A percentile compares a stretch with the other conserved stretches of the same genome.
phyloP scores from a whole-genome alignment of 129 eudicot species.

The Escallonia herrerae region DNA sequence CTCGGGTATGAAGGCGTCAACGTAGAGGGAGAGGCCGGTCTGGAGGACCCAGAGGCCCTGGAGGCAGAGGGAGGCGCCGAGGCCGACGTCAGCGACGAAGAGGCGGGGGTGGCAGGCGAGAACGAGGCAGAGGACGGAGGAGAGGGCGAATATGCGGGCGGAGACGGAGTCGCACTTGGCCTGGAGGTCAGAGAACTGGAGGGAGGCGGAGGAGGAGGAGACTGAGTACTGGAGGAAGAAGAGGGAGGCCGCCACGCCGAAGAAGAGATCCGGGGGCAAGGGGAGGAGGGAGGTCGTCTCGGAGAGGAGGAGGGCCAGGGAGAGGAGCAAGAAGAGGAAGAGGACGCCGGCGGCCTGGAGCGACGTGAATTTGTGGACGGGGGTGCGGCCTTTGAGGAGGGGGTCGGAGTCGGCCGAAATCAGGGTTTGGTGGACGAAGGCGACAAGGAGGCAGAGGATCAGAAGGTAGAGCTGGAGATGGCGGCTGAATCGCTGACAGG shows the following conservation, averaged over 20 bases:
- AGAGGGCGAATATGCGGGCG: conserved; percentile 48
- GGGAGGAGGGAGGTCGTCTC: conserved; percentile 55
- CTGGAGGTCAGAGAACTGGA: conserved; percentile 67
- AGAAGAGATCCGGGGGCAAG: conserved; percentile 64
- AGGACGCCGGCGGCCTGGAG: conserved; percentile 67
- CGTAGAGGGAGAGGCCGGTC: conserved; percentile 67
- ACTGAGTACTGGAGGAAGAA: conserved; percentile 59
- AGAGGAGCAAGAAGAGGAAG: conserved; percentile 53
- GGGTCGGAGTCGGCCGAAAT: conserved; percentile 61
- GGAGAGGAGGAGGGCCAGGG: conserved; percentile 51
- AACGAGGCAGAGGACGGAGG: conserved; percentile 42
- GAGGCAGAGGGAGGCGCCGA: conserved; percentile 54
- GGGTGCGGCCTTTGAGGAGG: conserved; percentile 67
- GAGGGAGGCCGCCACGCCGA: conserved; percentile 55
- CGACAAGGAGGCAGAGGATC: conserved; percentile 49
- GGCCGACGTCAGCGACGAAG: conserved; percentile 56
- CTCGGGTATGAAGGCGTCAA: conserved; percentile 81
- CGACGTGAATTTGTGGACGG: conserved; percentile 71
- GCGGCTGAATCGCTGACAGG: conserved; percentile 17
- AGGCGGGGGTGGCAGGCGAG: conserved; percentile 65
- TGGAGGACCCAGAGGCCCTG: conserved; percentile 86
- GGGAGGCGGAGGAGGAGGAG: conserved; percentile 46
- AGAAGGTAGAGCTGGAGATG: conserved; percentile 55
- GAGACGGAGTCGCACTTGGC: conserved; percentile 64
- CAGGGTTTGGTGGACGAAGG: conserved; percentile 53